phyloP scores from a whole-genome alignment of 495 filamentous ascomycete species.

The Penicillium diatomitis region DNA sequence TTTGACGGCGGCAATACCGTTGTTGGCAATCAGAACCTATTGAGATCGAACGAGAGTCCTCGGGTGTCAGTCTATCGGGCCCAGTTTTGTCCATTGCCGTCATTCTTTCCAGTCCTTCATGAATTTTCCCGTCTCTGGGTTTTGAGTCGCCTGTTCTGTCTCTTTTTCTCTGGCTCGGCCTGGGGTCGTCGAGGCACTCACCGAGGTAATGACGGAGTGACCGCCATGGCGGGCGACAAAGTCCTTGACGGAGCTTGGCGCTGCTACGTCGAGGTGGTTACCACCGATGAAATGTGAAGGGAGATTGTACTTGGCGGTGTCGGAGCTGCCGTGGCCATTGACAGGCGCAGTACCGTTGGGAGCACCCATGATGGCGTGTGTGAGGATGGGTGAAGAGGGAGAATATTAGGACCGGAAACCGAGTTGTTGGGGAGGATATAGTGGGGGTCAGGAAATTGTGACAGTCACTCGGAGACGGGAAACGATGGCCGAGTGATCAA shows the following conservation, averaged over 20 bases:
- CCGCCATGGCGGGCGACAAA: conserved; percentile 85
- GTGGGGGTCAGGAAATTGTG: too few species aligned
- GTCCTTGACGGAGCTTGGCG: conserved; percentile 78
- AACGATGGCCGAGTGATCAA: too few species aligned
- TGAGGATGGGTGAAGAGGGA: not conserved
- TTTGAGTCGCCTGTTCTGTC: not conserved
- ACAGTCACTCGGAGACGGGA: too few species aligned
- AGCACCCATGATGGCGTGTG: conserved; percentile 23
- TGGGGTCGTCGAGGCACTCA: conserved; percentile 34
- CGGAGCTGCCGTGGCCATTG: conserved; percentile 50
- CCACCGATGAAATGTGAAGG: conserved; percentile 93
- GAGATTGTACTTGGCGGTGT: conserved; percentile 69
- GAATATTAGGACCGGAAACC: not conserved
- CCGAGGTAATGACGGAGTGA: conserved; percentile 95
- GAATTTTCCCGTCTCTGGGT: not conserved
- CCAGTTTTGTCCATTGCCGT: not conserved
- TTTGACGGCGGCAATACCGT: conserved; percentile 98
- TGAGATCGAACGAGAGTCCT: not conserved
- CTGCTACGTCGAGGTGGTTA: conserved; percentile 71
- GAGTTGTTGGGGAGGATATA: too few species aligned
- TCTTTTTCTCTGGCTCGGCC: not conserved
- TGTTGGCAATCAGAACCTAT: conserved; percentile 98
- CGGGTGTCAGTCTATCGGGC: not conserved
- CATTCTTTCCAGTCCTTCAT: not conserved
- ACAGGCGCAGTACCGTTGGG: conserved; percentile 27